Base-by-base conservation (phyloP, 1,284 basidiomycete genomes). In the Naganishia cerealis region DNA sequence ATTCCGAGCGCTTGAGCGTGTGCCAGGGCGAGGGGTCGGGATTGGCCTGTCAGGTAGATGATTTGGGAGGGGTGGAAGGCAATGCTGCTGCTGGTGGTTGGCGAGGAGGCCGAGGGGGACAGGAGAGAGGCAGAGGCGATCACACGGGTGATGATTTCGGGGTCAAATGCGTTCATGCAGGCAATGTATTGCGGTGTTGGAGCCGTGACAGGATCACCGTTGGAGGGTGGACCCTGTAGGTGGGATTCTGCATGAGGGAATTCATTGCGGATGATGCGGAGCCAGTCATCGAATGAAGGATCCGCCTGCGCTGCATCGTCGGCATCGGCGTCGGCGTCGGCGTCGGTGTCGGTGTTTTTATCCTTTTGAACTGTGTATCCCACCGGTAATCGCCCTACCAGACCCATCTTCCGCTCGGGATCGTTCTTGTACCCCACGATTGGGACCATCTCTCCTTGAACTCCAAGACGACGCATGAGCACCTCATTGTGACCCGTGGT, bases 151-250 rank as follows among this genome's bases (percentile, higher is more conserved):
- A 69, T 59, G 7, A 58, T 58, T 18, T 10, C 24, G 9, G 67
- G 67, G 42, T 65, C 67, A 46, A 58, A 69, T 0, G 67, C 67
- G 57, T 69, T 69, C 67, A 69, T 66, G 33, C 67, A 69, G 4
- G 67, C 67, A 39, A 69, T 57, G 48, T 65, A 66, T 10, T 26
- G 39, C 16, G 57, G 67, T 1, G 39, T 15, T 18, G 24, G 3
- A 0, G 59, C 43, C 7, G 43, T n/a, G 43, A 18, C 43, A n/a
- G 43, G 5, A 33, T 33, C 29, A 33, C 6, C 29, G 29, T 33
- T 33, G 29, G 13, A 50, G 3, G 5, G 46, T 24, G 21, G 21
- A 50, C n/a, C n/a, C 43, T 15, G 43, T 33, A 33, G 29, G 29
- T 33, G 29, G 13, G 13, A 7, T 46, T 67, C 53, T 18, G 62